Evolutionary conservation across 2,329 filamentous ascomycete species (phyloP), one percentile per base, ranked within the genome.

Genomic region (Bipolaris gigantea): DNA sequence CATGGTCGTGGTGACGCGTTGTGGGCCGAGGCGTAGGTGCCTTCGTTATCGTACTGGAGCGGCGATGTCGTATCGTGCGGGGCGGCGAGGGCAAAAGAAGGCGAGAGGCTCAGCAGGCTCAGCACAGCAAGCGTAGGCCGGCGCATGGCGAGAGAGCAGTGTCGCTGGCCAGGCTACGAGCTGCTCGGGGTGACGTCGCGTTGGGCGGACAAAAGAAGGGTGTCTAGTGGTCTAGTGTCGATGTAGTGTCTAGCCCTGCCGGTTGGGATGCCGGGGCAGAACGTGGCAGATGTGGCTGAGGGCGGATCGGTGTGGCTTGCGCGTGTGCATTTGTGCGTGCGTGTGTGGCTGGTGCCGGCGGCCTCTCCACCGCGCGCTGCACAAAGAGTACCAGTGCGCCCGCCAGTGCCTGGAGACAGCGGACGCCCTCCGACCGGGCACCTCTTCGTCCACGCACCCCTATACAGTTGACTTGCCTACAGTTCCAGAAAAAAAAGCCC

Each of bases 101-200:
- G 64, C 43, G 50, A 57, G 49, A 72, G 58, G 40, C 73, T 64
- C 60, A 74, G 63, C 58, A 73, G 59, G 60, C 60, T 59, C 55
- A 72, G 57, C 16, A 63, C 55, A 40, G 67, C 46, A 56, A 64
- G 56, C 32, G 67, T 52, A 18, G 59, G 53, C 56, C 53, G 62
- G 62, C 67, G 69, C 71, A 73, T 73, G 50, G 59, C 49, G 61
- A 42, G n/a, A 40, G 39, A 16, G 36, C 41, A 21, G 36, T 41
- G 41, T 33, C 16, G 41, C 16, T 16, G 41, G 41, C 41, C 27
- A 15, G 15, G 21, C 15, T 19, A 33, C 19, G 13, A 18, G 19
- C 18, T 30, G 16, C 18, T 10, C 5, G 27, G 19, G 19, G n/a
- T 32, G 32, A 21, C 18, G 42, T 11, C 30, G 42, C 42, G 19